Base-by-base conservation (phyloP, 805 yeast species). In the Yamadazyma kitorensis region DNA sequence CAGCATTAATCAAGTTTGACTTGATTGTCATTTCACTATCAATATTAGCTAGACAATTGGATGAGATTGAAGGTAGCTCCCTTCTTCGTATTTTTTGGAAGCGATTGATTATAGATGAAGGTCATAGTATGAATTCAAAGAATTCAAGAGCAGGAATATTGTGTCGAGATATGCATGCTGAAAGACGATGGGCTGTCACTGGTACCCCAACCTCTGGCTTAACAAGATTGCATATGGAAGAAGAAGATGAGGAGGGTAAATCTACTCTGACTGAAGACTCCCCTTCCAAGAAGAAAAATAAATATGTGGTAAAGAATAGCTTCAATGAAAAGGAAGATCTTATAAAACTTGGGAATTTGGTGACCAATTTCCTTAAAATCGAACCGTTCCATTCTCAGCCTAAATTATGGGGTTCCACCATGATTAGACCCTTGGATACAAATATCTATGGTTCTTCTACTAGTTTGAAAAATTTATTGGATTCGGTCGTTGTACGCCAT, bases 141-240 rank as follows among this genome's bases (percentile, higher is more conserved):
- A 52, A 67, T 1, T 68, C 84, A 0, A 61, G 73, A 31, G 67
- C 75, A 0, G 79, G 75, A 6, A 48, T 55, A 6, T 49, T 76
- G 21, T 77, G 84, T 13, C 64, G 62, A 21, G 56, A 61, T 15
- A 48, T 82, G 29, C 52, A 57, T 30, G 73, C 74, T 6, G 89
- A 82, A 47, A 64, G 86, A 32, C 68, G 74, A 40, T 82, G 89
- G 89, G 78, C 80, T 0, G 85, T 82, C 1, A 77, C 84, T 0
- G 88, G 89, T 19, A 82, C 89, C 0, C 88, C 88, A 4, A 81
- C 87, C 0, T 70, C 83, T 0, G 89, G 89, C 0, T 57, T 82
- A 33, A 79, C 87, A 0, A 70, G 68, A 27, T 49, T 78, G 6
- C 74, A 76, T 42, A 70, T 80, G 64, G 64, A 64, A 33, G 68